phyloP scores from a whole-genome alignment of 75 land plant species.

The Selaginella tamariscina region DNA sequence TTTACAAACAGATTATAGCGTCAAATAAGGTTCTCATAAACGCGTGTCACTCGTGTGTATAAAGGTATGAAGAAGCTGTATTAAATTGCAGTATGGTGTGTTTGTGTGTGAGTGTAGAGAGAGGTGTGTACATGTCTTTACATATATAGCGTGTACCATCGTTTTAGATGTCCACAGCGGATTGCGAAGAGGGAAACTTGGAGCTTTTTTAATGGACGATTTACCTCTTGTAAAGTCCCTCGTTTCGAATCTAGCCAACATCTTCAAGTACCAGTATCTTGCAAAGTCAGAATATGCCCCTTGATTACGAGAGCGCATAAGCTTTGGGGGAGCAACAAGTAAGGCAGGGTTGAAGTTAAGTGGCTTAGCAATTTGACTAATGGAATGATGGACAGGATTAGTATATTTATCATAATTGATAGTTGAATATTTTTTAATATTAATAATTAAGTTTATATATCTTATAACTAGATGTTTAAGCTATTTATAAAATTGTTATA shows the following conservation, averaged over 20 bases:
- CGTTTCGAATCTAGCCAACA: background rate
- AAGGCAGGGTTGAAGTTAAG: constrained; percentile 53
- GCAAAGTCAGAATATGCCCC: background rate
- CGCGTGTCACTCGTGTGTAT: too few species aligned
- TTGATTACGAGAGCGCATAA: constrained; percentile 46
- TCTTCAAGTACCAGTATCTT: background rate
- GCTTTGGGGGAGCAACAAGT: too few species aligned
- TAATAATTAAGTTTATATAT: too few species aligned
- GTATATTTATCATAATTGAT: too few species aligned
- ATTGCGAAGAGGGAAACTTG: background rate
- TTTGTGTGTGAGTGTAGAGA: background rate
- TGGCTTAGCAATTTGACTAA: constrained; percentile 63
- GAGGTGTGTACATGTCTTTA: background rate
- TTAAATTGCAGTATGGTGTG: too few species aligned
- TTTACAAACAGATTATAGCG: too few species aligned
- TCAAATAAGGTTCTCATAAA: too few species aligned
- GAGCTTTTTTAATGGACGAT: too few species aligned
- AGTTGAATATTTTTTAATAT: too few species aligned
- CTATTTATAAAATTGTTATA: too few species aligned
- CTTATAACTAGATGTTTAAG: too few species aligned
- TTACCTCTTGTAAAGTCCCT: background rate
- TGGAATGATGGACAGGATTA: constrained; percentile 32
- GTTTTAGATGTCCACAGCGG: constrained; percentile 1
- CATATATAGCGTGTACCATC: background rate
- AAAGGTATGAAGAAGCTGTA: too few species aligned